Conservation (phyloP, 352 stramenopile genomes). For the Globisporangium echinulatum region DNA sequence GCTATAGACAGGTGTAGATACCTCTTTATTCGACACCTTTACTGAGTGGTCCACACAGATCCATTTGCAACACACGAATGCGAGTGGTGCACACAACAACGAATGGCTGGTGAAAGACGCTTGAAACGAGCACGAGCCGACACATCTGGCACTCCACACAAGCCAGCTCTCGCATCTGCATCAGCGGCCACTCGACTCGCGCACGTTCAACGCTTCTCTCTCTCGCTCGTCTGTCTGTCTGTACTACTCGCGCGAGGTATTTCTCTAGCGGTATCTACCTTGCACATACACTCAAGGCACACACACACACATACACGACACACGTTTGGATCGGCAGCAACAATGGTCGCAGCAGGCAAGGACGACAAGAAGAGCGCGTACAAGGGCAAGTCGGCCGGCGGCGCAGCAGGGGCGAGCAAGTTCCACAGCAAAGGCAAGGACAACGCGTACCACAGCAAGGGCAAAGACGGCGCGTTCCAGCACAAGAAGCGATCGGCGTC, state of each 20-base stretch:
- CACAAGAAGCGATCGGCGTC: conserved; percentile 59
- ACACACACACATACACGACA: not conserved
- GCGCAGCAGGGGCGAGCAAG: conserved; percentile 5
- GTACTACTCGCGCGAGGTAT: too few species aligned
- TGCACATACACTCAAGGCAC: not conserved
- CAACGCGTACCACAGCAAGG: not conserved
- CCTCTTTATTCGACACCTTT: too few species aligned
- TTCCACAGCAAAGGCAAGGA: conserved; percentile 4
- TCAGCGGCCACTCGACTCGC: too few species aligned
- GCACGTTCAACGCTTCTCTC: not conserved
- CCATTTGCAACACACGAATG: too few species aligned
- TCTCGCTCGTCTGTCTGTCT: not conserved
- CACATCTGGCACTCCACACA: too few species aligned
- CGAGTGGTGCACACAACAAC: too few species aligned
- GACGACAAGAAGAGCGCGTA: conserved; percentile 14
- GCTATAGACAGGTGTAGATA: too few species aligned
- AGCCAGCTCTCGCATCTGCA: too few species aligned
- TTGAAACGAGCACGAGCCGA: too few species aligned
- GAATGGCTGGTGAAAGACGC: too few species aligned
- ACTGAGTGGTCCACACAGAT: too few species aligned
- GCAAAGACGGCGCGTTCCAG: conserved; percentile 19
- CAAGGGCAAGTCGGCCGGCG: conserved; percentile 5
- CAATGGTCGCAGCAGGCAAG: not conserved
- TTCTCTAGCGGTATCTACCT: too few species aligned
- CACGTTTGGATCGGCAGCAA: not conserved